Conservation (phyloP, 495 filamentous ascomycete species). For the Aspergillus bridgeri region DNA sequence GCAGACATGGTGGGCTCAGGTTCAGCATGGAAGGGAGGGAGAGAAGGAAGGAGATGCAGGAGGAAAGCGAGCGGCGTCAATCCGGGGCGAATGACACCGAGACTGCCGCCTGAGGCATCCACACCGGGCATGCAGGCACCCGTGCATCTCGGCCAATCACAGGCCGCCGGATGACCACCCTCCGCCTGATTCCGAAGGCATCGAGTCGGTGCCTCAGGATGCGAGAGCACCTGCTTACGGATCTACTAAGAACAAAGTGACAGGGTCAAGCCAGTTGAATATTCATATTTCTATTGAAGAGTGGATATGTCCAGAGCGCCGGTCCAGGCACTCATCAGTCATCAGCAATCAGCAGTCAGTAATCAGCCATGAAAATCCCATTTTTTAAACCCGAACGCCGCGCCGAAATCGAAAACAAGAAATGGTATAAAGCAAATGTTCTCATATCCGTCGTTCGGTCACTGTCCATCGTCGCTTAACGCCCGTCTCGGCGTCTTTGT, state of each 20-base stretch:
- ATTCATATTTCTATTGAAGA: background rate
- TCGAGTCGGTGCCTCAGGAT: background rate
- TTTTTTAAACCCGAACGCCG: background rate
- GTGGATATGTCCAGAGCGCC: background rate
- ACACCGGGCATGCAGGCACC: conserved; percentile 4
- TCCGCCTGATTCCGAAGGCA: no score
- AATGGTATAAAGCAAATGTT: background rate
- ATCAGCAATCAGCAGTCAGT: no score
- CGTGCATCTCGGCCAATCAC: conserved; percentile 1
- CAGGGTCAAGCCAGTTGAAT: background rate
- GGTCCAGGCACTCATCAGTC: background rate
- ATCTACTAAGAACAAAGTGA: no score
- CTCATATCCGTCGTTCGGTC: conserved; percentile 37
- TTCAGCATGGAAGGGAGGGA: conserved; percentile 5
- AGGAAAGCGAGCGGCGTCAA: conserved; percentile 1
- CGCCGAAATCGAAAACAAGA: background rate
- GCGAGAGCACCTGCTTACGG: no score
- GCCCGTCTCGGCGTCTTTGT: conserved; percentile 29
- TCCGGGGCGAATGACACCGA: background rate
- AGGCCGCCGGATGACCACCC: background rate
- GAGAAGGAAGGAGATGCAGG: conserved; percentile 11
- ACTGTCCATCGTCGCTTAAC: conserved; percentile 45
- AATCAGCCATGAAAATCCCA: background rate
- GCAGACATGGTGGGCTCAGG: conserved; percentile 25
- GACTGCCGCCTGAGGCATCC: background rate